Base-by-base conservation (phyloP, 805 yeast genomes). In the Tetrapisispora phaffii region DNA sequence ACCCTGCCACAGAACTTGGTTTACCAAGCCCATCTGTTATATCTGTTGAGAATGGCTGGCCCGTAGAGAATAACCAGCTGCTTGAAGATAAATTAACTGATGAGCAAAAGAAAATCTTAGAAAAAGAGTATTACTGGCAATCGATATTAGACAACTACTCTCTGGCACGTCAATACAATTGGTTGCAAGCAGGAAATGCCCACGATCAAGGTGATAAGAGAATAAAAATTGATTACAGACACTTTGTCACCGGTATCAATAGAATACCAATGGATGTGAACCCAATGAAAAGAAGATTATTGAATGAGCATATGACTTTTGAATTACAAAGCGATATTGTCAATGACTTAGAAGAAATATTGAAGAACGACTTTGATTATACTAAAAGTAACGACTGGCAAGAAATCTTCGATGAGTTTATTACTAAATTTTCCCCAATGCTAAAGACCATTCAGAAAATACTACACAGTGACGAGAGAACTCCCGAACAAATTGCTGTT, bases 301-400 rank as follows among this genome's bases (percentile, higher is more conserved):
- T 58, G 3, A 67, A 71, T 40, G 57, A 63, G 41, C 62, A 68
- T 44, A 50, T 71, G 33, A 55, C 74, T 0, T 47, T 42, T 13
- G 67, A 59, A 1, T 37, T 66, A 13, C 70, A 69, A 47, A 50
- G 53, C 1, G 63, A 63, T 1, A 53, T 78, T 13, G 52, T 71
- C 3, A 33, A 45, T 4, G 68, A 66, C 8, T 50, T 78, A 21
- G 71, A 62, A 28, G 17, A 39, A 0, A 50, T 56, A 9, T 49
- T 71, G 10, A 31, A 49, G 17, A 34, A 57, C 0, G 68, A 66
- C 2, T 67, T 64, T 20, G 61, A 69, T 44, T 74, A 77, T 5
- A 59, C 57, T 34, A 33, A 53, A 7, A 69, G 74, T 12, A 77
- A 74, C 0, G 60, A 80, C 54, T 80, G 86, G 85, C 79, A 73